These are phyloP conservation scores for Candida sp. DNA, from an alignment of 1,139 yeast genomes.

Conservation along the genomic window DNA sequence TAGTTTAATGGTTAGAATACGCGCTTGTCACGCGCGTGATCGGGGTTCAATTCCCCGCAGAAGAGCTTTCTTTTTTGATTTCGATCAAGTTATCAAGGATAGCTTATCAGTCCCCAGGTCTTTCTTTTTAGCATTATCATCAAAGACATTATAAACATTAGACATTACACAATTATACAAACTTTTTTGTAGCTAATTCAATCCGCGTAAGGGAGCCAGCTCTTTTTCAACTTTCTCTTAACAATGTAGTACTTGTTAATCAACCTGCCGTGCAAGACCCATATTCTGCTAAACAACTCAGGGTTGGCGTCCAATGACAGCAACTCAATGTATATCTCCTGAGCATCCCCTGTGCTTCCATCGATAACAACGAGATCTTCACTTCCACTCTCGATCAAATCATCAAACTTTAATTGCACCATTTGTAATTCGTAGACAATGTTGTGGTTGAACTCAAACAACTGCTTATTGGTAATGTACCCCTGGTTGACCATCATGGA, in stretches of 20 bases:
- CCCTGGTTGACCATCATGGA: not conserved
- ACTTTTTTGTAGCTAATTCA: not conserved
- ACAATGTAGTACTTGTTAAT: slow-evolving; percentile 1
- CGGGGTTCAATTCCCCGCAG: no score
- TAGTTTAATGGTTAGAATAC: not conserved
- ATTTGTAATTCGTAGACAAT: slow-evolving; percentile 1
- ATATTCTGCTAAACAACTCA: not conserved
- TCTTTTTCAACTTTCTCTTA: not conserved
- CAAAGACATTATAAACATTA: not conserved
- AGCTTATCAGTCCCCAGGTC: no score
- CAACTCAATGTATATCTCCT: not conserved
- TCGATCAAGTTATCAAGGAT: no score
- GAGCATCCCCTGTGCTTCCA: slow-evolving; percentile 1
- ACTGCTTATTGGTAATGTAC: not conserved
- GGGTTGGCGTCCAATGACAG: slow-evolving; percentile 1
- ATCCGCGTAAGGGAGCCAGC: not conserved
- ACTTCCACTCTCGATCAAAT: slow-evolving; percentile 1
- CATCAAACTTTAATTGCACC: slow-evolving; percentile 1
- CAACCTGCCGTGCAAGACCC: not conserved
- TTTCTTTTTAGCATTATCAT: not conserved
- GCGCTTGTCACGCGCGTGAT: no score
- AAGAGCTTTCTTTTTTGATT: no score
- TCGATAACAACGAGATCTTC: not conserved
- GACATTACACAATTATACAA: not conserved
- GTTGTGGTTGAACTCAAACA: not conserved